Evolutionary conservation across 2,329 filamentous ascomycete genomes (phyloP).

Genomic region (Aspergillus flavus): DNA sequence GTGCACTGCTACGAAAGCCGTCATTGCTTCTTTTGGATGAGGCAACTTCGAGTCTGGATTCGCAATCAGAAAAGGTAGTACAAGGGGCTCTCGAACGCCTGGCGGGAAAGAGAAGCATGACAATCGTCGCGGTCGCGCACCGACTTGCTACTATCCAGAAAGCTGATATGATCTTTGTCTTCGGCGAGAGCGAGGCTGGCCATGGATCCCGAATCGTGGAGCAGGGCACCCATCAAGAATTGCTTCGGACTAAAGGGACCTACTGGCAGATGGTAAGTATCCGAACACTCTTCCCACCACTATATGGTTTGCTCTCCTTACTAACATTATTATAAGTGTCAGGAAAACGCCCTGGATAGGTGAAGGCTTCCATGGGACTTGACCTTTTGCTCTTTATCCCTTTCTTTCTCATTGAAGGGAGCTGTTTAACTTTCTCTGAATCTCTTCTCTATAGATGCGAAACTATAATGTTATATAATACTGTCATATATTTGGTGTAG

Average conservation of each 20-base stretch:
- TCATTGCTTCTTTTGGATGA: constrained; percentile 60
- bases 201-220: constrained; percentile 55
- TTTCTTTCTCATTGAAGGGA: background rate
- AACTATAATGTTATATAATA: too few species aligned
- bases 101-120: constrained; percentile 57
- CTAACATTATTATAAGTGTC: constrained; percentile 21
- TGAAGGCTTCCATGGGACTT: constrained; percentile 9
- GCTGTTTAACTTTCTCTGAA: too few species aligned
- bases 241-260: constrained; percentile 53
- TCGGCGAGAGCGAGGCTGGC: constrained; percentile 59
- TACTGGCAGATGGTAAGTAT: constrained; percentile 58
- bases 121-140: constrained; percentile 78
- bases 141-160: constrained; percentile 76
- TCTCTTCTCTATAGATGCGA: too few species aligned
- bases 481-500: too few species aligned
- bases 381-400: background rate
- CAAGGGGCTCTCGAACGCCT: constrained; percentile 68
- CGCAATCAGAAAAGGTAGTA: constrained; percentile 66
- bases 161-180: constrained; percentile 77
- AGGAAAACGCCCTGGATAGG: constrained; percentile 34
- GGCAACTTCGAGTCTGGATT: constrained; percentile 64
- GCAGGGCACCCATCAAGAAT: constrained; percentile 60
- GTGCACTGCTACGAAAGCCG: constrained; percentile 57
- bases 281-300: background rate
- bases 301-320: background rate